Base-by-base conservation (phyloP, 2,329 filamentous ascomycete species). In the Nigrospora sphaerica region DNA sequence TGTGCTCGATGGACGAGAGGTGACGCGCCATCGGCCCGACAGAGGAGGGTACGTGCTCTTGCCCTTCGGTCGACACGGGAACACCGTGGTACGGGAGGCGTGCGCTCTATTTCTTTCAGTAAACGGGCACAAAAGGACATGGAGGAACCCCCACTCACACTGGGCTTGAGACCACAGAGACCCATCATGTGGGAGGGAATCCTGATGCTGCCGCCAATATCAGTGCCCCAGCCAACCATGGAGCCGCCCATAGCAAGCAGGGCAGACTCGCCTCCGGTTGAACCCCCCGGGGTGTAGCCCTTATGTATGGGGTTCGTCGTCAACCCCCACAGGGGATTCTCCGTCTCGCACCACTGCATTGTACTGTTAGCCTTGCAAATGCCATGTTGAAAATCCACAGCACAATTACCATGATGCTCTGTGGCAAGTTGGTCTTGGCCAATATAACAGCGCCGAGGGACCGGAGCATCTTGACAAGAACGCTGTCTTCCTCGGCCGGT, bases 41-140 rank as follows among this genome's bases (percentile, higher is more conserved):
- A 0, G 78, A 71, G 0, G 80, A 84, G 2, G 80, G 80, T 0
- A 84, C 75, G 58, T 84, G 79, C 46, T 83, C 77, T 54, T 84
- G 80, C 3, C 81, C 79, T 36, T 83, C 78, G 0, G 76, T 82
- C 0, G 79, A 81, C 0, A 83, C 80, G 0, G 77, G 69, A 0
- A 80, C 76, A 0, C 78, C 79, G 12, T 69, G 57, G 43, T 83
- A 84, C 0, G 81, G 78, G 1, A 83, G 57, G 6, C 80, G 70
- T 2, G 69, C 67, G 52, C 74, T 81, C 77, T 81, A 31, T 0
- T 4, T 47, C 49, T 10, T 52, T 36, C 16, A 36, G 34, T 17
- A 14, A 4, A 17, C 6, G 34, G 34, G 34, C 34, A 36, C 13
- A 14, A 11, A 12, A 11, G 14, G 18, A 33, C 70, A 49, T 70